Evolutionary conservation across 2,329 filamentous ascomycete species (phyloP).

Genomic region (Fonsecaea monophora): DNA sequence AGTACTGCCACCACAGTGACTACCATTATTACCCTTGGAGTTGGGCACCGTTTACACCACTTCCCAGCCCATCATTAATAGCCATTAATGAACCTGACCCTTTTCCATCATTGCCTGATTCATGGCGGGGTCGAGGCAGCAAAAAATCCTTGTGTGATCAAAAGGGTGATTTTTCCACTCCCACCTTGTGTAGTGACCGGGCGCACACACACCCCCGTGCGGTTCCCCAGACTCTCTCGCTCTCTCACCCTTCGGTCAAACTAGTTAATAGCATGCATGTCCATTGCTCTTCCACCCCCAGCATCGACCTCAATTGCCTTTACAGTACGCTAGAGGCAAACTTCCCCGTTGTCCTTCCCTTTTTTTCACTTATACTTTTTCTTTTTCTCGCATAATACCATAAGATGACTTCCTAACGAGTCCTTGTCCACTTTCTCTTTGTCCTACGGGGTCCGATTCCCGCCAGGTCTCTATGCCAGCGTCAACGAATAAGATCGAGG

Average conservation of each 20-base stretch:
- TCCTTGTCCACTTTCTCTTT: conserved; percentile 8
- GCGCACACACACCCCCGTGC: too few relatives aligned
- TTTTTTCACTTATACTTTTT: conserved; percentile 7
- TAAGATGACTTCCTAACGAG: conserved; percentile 13
- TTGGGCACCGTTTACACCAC: background rate
- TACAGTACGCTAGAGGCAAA: conserved; percentile 19
- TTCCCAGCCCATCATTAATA: background rate
- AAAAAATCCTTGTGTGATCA: conserved; percentile 1
- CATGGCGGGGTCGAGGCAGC: conserved; percentile 15
- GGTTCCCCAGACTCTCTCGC: background rate
- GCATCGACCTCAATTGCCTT: conserved; percentile 10
- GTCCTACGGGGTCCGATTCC: conserved; percentile 22
- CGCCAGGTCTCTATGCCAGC: conserved; percentile 35
- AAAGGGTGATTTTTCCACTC: background rate
- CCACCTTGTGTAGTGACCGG: background rate
- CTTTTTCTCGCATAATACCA: conserved; percentile 7
- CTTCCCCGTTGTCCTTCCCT: conserved; percentile 14
- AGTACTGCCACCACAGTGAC: background rate
- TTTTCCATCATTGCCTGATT: background rate
- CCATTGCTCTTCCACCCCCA: background rate
- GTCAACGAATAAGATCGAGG: conserved; percentile 37
- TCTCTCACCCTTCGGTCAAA: conserved; percentile 2
- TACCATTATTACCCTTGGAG: background rate
- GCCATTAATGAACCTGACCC: background rate
- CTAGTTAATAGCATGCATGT: conserved; percentile 6